Base-by-base conservation (phyloP, 1,284 basidiomycete genomes). In the Afroboletus lepidellus region DNA sequence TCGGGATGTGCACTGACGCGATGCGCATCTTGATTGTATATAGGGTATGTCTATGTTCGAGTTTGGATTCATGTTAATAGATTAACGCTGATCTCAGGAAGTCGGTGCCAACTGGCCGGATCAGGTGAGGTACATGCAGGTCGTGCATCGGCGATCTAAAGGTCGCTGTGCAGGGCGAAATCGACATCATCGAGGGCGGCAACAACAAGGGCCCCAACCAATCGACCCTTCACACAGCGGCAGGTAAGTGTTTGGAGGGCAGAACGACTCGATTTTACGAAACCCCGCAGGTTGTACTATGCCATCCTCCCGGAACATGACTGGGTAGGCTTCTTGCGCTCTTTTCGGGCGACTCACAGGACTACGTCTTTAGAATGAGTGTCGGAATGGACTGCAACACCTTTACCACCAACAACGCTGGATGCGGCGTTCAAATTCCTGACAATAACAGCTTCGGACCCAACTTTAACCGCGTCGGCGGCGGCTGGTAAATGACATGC, bases 141-240 rank as follows among this genome's bases (percentile, higher is more conserved):
- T 12, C 9, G 1, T 3, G 27, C 8, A 15, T 41, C 5, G n/a
- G 8, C 18, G 5, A 15, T 41, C 44, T 46, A 5, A 60, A 6
- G 0, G 15, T 24, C 32, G 12, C 15, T 13, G 1, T 20, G 25
- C 30, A 69, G 67, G 64, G 83, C 1, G 81, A 89, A 65, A 76
- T 87, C 23, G 86, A 89, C 66, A 84, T 89, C 44, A 50, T 88
- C 15, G 87, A 89, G 66, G 85, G 81, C 13, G 80, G 86, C 33
- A 87, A 88, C 59, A 76, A 79, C 59, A 66, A 74, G 58, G 64
- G 66, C 0, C 75, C 80, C 12, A 81, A 90, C 61, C 72, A 74
- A 46, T 75, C 77, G 3, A 85, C 83, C 13, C 69, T 92, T 11
- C 89, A 91, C 64, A 87, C 86, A 0, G 72, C 67, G 52, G 41